phyloP scores from a whole-genome alignment of 768 basidiomycete genomes.

The Xanthoconium stramineum region DNA sequence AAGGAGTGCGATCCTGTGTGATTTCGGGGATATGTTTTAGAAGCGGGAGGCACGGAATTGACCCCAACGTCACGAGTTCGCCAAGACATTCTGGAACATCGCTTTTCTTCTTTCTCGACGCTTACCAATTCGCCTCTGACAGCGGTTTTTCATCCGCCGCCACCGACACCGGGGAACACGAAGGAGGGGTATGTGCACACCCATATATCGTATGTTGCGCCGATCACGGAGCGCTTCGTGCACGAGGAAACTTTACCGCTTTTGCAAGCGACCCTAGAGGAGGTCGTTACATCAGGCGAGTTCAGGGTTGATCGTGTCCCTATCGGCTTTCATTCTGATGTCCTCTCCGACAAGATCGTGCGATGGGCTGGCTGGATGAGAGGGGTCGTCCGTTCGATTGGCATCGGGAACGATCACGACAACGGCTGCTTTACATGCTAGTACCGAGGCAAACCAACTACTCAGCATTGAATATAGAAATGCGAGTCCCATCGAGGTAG shows the following conservation, averaged over 20 bases:
- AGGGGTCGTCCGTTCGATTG: conserved; percentile 47
- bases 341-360: conserved; percentile 11
- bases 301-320: not conserved
- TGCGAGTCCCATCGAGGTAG: conserved; percentile 61
- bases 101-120: conserved; percentile 52
- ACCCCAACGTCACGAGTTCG: conserved; percentile 58
- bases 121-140: conserved; percentile 48
- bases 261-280: conserved; percentile 44
- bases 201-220: conserved; percentile 40
- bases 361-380: conserved; percentile 40
- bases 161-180: conserved; percentile 8
- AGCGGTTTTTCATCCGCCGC: conserved; percentile 49
- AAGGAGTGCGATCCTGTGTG: conserved; percentile 38
- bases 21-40: conserved; percentile 47
- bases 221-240: conserved; percentile 41
- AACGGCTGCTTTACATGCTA: conserved; percentile 38
- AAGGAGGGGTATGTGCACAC: conserved; percentile 25
- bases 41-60: conserved; percentile 45
- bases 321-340: not conserved
- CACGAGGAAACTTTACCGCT: conserved; percentile 44
- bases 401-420: conserved; percentile 38
- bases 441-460: conserved; percentile 43
- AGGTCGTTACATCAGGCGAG: conserved; percentile 43
- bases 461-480: conserved; percentile 55
- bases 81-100: conserved; percentile 66